phyloP scores from a whole-genome alignment of 768 basidiomycete species.

The Boletales sp. region DNA sequence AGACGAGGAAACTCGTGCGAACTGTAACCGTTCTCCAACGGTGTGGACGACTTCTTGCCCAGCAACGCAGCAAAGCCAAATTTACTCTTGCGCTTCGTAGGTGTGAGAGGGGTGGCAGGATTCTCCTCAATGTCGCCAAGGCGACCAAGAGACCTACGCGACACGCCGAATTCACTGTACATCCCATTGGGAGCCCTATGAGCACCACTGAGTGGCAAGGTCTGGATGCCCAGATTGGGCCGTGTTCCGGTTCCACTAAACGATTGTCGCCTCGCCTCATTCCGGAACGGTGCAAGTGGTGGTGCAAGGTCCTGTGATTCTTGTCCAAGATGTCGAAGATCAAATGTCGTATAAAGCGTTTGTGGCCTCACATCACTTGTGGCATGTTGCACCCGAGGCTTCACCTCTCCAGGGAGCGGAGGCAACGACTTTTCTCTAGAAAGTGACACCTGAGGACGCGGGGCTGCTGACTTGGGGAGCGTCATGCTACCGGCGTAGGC shows the following conservation, averaged over 20 bases:
- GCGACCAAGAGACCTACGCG: slow-evolving; percentile 53
- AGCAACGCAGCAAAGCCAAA: slow-evolving; percentile 67
- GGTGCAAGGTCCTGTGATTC: slow-evolving; percentile 50
- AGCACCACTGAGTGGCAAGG: slow-evolving; percentile 39
- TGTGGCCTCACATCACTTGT: slow-evolving; percentile 49
- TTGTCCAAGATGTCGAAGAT: slow-evolving; percentile 48
- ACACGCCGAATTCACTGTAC: slow-evolving; percentile 75
- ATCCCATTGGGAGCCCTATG: slow-evolving; percentile 33
- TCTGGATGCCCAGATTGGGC: slow-evolving; percentile 51
- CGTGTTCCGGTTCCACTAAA: slow-evolving; percentile 64
- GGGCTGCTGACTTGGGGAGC: slow-evolving; percentile 19
- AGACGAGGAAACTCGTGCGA: slow-evolving; percentile 50
- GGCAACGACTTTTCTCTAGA: slow-evolving; percentile 74
- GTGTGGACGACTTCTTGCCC: slow-evolving; percentile 46
- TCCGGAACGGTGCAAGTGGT: slow-evolving; percentile 62
- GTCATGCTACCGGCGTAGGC: slow-evolving; percentile 31
- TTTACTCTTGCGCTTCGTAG: slow-evolving; percentile 65
- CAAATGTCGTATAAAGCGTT: slow-evolving; percentile 61
- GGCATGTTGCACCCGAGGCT: slow-evolving; percentile 35
- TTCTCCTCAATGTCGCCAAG: slow-evolving; percentile 30
- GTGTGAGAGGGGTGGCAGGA: slow-evolving; percentile 28
- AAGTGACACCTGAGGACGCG: slow-evolving; percentile 21
- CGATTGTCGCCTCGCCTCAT: slow-evolving; percentile 67
- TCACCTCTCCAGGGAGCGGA: slow-evolving; percentile 62
- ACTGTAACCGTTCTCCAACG: slow-evolving; percentile 31